Percentiles rank a stretch among this genome's conserved stretches.
Evolutionary conservation across 345 rosid species (phyloP).

Genomic region (Aethionema arabicum): DNA sequence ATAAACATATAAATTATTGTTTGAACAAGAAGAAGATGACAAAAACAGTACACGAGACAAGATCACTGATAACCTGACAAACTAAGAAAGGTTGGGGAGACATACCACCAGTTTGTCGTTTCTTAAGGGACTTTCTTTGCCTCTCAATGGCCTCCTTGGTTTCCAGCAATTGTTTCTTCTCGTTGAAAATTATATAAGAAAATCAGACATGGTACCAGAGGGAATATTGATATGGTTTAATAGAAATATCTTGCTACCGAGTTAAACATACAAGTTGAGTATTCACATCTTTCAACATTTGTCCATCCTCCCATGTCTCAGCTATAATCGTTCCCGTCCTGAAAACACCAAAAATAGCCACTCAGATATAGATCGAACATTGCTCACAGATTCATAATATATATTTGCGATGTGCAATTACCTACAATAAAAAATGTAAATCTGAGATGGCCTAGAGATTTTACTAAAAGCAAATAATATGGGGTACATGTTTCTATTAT

Average conservation of each 20-base stretch:
- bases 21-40: conserved; percentile 16
- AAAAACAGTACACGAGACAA: conserved; percentile 9
- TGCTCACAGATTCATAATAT: conserved; percentile 12
- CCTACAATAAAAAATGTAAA: neutral
- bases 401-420: neutral
- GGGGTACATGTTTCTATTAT: neutral
- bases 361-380: conserved; percentile 8
- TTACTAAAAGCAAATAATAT: neutral
- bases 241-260: conserved; percentile 16
- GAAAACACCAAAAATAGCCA: conserved; percentile 34
- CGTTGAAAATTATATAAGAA: conserved; percentile 23
- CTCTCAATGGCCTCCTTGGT: conserved; percentile 94
- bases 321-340: conserved; percentile 98
- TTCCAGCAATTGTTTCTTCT: conserved; percentile 80
- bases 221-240: conserved; percentile 5
- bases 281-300: conserved; percentile 89
- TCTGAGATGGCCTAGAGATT: neutral
- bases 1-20: conserved; percentile 15
- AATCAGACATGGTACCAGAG: conserved; percentile 19
- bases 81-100: conserved; percentile 15
- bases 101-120: conserved; percentile 75
- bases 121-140: conserved; percentile 86
- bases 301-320: conserved; percentile 99
- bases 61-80: conserved; percentile 11
- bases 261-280: conserved; percentile 71